These are phyloP conservation scores for Saccharomyces hybrid DNA, from an alignment of 1,139 yeast species.

Conservation along the genomic window DNA sequence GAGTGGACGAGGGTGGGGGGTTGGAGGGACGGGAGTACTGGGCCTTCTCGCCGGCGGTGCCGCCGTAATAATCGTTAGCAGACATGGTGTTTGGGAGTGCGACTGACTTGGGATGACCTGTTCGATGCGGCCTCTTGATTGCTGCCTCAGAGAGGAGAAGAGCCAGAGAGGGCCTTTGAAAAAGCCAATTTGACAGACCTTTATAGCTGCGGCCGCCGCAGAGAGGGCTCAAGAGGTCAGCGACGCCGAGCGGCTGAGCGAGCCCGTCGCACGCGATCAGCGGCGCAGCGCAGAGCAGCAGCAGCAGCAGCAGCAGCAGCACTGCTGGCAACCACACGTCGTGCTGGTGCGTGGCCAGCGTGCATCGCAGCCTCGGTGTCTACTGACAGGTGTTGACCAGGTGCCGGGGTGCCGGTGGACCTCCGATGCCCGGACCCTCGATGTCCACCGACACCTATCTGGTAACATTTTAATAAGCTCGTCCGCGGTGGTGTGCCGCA, in stretches of 20 bases:
- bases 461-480: neutral
- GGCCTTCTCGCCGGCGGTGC: slow-evolving; percentile 14
- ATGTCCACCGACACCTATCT: neutral
- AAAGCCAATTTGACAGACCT: neutral
- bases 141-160: neutral
- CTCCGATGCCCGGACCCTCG: neutral
- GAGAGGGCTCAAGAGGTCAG: neutral
- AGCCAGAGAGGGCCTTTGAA: neutral
- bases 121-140: neutral
- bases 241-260: neutral
- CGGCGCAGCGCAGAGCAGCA: neutral
- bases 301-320: neutral
- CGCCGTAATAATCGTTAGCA: slow-evolving; percentile 26
- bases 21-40: slow-evolving; percentile 13
- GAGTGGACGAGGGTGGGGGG: neutral
- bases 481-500: neutral
- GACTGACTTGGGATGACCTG: neutral
- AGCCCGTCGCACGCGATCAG: neutral
- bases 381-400: neutral
- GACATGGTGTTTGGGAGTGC: slow-evolving; percentile 15
- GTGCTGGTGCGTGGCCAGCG: neutral
- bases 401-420: neutral
- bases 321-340: neutral
- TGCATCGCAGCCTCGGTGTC: neutral
- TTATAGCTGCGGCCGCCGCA: neutral